Base-by-base conservation (phyloP, 2,329 filamentous ascomycete genomes). In the Raffaelea ambrosiae region DNA sequence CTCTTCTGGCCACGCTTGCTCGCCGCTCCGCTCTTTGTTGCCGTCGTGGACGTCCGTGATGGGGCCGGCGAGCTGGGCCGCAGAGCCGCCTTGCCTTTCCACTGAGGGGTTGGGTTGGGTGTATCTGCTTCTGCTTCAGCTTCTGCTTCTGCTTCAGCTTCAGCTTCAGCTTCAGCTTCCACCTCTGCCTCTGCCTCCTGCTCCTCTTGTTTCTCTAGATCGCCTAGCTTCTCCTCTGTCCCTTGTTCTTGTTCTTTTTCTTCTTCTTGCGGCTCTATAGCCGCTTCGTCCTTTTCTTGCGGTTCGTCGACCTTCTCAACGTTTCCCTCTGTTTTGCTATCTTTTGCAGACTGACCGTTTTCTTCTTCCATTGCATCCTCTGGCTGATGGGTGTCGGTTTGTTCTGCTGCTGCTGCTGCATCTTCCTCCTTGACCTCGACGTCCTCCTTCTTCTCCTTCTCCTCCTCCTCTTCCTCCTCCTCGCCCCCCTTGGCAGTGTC, bases 1-100 rank as follows among this genome's bases (percentile, higher is more conserved):
- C 76, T 77, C 49, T 79, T 81, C 63, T 94, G 88, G 26, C 89
- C 88, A 49, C 90, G 82, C 61, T 81, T 85, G 29, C 33, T 19
- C 2, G 33, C 23, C 8, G 35, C 19, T 3, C 20, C 48, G 2
- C 29, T 23, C 64, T 59, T 72, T 78, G 63, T 71, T 74, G 60
- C 50, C 65, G 46, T 65, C 55, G 51, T 65, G 46, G 57, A 47
- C 7, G 46, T 48, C 19, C 31, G 39, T 7, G 53, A 52, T n/a
- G 51, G 48, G 8, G 54, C 46, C 16, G 50, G 53, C 8, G 51
- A 53, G 22, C n/a, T 22, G 4, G 47, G 36, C 1, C 51, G 53
- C 1, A 43, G 35, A 3, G 40, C 40, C 22, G 3, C 40, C 22
- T 44, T 41, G 26, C 18, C 33, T 40, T 43, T 46, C 23, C 51